Evolutionary conservation across 495 filamentous ascomycete species (phyloP), one percentile per base, ranked within the genome.

Genomic region (Xylaria nigripes): DNA sequence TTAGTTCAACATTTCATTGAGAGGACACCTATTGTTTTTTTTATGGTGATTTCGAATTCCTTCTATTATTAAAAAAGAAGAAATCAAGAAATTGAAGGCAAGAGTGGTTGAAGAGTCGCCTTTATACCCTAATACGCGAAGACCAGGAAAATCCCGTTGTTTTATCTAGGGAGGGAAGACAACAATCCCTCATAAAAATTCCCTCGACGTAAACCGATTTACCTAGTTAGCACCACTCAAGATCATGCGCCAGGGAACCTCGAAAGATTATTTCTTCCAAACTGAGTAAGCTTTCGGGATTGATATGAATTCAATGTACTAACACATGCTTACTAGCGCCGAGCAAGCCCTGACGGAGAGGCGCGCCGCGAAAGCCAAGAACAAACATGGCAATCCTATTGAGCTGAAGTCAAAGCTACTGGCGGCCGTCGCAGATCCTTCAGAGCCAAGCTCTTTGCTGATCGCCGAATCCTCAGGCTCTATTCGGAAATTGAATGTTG

Each of bases 391-490:
- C 58, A 77, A 83, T 56, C 93, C 93, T 12, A 86, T 96, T 61
- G 70, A 72, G 42, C 72, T 95, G 2, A 81, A 83, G 55, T 90
- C 88, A 61, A 98, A 98, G 72, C 81, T 97, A 51, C 78, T 95
- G 32, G 89, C 86, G 19, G 76, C 89, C 22, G 66, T 80, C n/a
- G 61, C 75, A 3, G 88, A 95, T 60, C 88, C 87, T 6, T 67
- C 74, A 38, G 75, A 80, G 50, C 64, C 72, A 0, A 72, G 76
- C 0, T 77, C 70, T 0, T 71, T 96, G 18, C 87, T 86, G 61
- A 74, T 96, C 46, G 90, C 90, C 24, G 90, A 94, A 64, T 91
- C 89, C 34, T 84, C 83, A 15, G 92, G 90, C 1, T 80, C 80
- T 6, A 83, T 91, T 13, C 80, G 86, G 27, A 80, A 81, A 55